A percentile compares a stretch with the other conserved stretches of the same genome.
Evolutionary conservation across 768 basidiomycete genomes (phyloP).

Genomic region (Exidia glandulosa): DNA sequence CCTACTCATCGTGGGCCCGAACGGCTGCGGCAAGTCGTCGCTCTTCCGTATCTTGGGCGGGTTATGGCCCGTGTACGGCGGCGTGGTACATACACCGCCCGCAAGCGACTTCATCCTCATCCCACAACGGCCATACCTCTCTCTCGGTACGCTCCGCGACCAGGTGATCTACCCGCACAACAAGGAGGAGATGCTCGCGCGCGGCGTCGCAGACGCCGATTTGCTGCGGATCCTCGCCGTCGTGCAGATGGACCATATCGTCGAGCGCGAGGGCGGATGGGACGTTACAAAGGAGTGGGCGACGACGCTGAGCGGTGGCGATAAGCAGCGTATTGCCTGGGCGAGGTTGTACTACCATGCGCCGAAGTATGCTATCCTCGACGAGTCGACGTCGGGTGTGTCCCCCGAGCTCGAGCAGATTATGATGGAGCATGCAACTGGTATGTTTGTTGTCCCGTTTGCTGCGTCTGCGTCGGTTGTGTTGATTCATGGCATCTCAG

Average conservation of each 20-base stretch:
- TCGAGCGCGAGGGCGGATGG: conserved; percentile 97
- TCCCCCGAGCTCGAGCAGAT: conserved; percentile 83
- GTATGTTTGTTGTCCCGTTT: conserved; percentile 9
- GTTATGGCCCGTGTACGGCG: conserved; percentile 85
- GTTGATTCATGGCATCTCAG: conserved; percentile 7
- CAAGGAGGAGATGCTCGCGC: conserved; percentile 59
- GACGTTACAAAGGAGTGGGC: conserved; percentile 84
- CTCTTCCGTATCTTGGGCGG: conserved; percentile 94
- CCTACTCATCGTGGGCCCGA: conserved; percentile 86
- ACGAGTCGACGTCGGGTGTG: conserved; percentile 93
- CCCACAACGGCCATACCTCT: conserved; percentile 93
- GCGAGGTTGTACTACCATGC: conserved; percentile 91
- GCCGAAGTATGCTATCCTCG: conserved; percentile 95
- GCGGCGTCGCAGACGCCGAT: conserved; percentile 64
- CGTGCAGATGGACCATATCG: conserved; percentile 77
- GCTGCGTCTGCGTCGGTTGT: neutral
- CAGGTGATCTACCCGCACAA: conserved; percentile 95
- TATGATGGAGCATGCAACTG: conserved; percentile 90
- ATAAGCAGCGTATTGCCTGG: conserved; percentile 97
- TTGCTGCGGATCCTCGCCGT: conserved; percentile 58
- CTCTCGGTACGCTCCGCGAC: conserved; percentile 84
- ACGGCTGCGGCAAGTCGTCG: conserved; percentile 85
- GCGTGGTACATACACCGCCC: conserved; percentile 80
- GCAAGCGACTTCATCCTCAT: conserved; percentile 87
- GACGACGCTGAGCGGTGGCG: conserved; percentile 86